Base-by-base conservation (phyloP, 2,329 filamentous ascomycete genomes). In the Hysterium pulicare region DNA sequence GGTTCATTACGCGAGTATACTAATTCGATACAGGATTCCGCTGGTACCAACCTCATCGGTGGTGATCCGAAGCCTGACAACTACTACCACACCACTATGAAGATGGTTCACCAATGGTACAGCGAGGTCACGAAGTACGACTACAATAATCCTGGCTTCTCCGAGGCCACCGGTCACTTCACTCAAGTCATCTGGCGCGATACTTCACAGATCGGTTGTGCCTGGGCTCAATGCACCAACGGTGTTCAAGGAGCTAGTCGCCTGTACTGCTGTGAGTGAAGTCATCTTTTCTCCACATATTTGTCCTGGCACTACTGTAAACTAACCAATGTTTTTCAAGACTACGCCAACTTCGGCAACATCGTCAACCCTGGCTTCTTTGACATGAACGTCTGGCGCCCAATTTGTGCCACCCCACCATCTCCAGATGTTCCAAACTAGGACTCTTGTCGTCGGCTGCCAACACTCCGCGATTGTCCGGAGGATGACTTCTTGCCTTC, bases 121-220 rank as follows among this genome's bases (percentile, higher is more conserved):
- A 59, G 64, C 37, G 62, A 64, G 45, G 61, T 63, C 47, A 46
- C 41, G 36, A 59, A 61, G 48, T 66, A 66, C 41, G 59, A 61
- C 8, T 67, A 64, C 46, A 47, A 56, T 37, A 49, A 59, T 16
- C 63, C 61, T 4, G 46, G 54, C 42, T 62, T 49, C 23, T 49
- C 56, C 11, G 45, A 47, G n/a, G 47, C 54, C 6, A 61, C 57
- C 54, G 62, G 60, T 16, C 64, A 68, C 53, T 68, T 68, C 53
- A 59, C 61, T 5, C 65, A 68, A 54, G 50, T 68, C 49, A 63
- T 68, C 38, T 68, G 65, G 65, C 62, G 62, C 37, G 60, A 62
- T 46, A 56, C 54, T 10, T 49, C 56, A 2, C 57, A 53, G n/a
- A 46, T 68, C 22, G 65, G 65, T 28, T 68, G 65, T 44, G 64